Evolutionary conservation across 2,329 filamentous ascomycete species (phyloP).

Genomic region (Cladosporium cucumerinum): DNA sequence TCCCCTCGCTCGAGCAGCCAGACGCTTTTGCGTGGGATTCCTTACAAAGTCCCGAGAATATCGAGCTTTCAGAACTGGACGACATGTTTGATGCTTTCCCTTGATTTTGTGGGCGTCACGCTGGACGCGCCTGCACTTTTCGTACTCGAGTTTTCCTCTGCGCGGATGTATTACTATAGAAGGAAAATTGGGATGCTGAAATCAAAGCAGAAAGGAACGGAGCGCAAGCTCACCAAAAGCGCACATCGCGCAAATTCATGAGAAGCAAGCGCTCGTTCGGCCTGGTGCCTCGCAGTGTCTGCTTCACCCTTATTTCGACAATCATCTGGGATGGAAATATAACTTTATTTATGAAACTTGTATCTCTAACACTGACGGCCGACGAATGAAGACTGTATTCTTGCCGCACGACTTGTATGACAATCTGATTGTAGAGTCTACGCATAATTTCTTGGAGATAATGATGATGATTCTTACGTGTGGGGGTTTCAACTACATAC

Average conservation of each 20-base stretch:
- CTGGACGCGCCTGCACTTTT: background rate
- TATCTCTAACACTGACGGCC: slow-evolving; percentile 9
- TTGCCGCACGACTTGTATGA: background rate
- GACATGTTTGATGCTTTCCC: slow-evolving; percentile 65
- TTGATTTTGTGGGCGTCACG: slow-evolving; percentile 21
- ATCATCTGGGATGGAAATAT: slow-evolving; percentile 2
- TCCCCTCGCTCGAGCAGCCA: background rate
- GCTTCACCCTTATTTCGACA: background rate
- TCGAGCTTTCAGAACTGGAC: slow-evolving; percentile 91
- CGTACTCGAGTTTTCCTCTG: background rate
- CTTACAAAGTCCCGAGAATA: slow-evolving; percentile 72
- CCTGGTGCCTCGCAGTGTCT: slow-evolving; percentile 1
- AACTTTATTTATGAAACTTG: background rate
- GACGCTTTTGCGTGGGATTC: slow-evolving; percentile 31
- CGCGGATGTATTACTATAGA: slow-evolving; percentile 11
- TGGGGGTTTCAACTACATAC: too few relatives aligned
- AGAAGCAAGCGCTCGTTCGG: background rate
- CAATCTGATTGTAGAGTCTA: background rate
- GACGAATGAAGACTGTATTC: background rate
- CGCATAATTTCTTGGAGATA: background rate
- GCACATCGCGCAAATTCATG: background rate
- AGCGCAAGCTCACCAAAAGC: slow-evolving; percentile 7
- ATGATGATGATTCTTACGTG: too few relatives aligned
- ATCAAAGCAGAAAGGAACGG: background rate
- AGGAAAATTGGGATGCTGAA: background rate